Evolutionary conservation across 2,329 filamentous ascomycete species (phyloP).

Genomic region (Alternaria rosae): DNA sequence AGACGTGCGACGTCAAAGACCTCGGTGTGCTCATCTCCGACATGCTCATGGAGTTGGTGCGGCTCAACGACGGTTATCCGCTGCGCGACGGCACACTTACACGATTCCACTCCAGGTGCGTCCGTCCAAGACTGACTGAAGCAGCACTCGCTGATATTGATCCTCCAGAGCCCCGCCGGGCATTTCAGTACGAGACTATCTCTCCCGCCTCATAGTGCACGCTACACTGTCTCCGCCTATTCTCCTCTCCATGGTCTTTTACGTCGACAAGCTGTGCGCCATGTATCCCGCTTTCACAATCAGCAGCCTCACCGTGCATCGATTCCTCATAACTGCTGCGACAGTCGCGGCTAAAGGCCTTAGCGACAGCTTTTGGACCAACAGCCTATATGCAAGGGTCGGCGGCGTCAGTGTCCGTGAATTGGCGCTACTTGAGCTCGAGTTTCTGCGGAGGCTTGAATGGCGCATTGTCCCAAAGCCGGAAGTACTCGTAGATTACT

Average conservation of each 20-base stretch:
- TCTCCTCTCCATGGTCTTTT: constrained; percentile 98
- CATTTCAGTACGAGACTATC: constrained; percentile 93
- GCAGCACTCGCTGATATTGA: constrained; percentile 13
- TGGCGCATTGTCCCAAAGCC: constrained; percentile 98
- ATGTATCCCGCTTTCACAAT: constrained; percentile 95
- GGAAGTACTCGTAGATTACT: constrained; percentile 92
- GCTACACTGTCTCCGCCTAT: constrained; percentile 92
- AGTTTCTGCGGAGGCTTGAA: constrained; percentile 89
- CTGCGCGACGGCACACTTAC: constrained; percentile 86
- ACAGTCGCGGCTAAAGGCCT: constrained; percentile 96
- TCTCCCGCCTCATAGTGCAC: constrained; percentile 90
- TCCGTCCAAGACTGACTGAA: background rate
- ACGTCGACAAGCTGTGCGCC: constrained; percentile 92
- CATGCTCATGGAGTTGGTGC: constrained; percentile 94
- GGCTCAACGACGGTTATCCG: constrained; percentile 88
- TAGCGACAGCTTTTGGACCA: constrained; percentile 98
- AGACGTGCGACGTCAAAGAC: constrained; percentile 81
- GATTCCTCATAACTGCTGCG: constrained; percentile 93
- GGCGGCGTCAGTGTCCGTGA: constrained; percentile 91
- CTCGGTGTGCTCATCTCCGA: constrained; percentile 90
- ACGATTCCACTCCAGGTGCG: constrained; percentile 89
- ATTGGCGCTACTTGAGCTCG: constrained; percentile 87
- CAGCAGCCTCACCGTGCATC: constrained; percentile 94
- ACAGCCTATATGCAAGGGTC: constrained; percentile 92
- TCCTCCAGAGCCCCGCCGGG: constrained; percentile 73